Conservation (phyloP, 352 stramenopile genomes). For the Blastocystis sp. region DNA sequence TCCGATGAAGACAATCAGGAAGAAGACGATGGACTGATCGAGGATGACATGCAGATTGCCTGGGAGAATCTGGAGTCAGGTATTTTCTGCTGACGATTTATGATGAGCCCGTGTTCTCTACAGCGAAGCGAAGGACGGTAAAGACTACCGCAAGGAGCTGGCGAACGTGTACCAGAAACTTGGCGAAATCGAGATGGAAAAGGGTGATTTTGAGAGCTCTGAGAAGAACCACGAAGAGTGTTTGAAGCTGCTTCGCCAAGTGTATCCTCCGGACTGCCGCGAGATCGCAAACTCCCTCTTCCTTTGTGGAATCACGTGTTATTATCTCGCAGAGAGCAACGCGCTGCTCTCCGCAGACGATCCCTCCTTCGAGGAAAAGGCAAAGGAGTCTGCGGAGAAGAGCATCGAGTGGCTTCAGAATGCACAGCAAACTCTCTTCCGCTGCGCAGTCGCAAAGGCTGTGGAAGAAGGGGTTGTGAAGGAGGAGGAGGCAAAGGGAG, state of each 20-base stretch:
- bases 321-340: conserved; percentile 1
- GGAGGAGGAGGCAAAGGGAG: background rate
- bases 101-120: background rate
- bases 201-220: conserved; percentile 2
- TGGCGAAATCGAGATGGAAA: conserved; percentile 17
- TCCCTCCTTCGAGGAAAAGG: background rate
- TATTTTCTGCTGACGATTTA: background rate
- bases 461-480: background rate
- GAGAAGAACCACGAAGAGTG: background rate
- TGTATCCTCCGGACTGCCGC: background rate
- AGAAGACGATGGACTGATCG: background rate
- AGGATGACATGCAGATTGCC: conserved; percentile 31
- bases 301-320: background rate
- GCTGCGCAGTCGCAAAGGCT: background rate
- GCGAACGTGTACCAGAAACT: conserved; percentile 16
- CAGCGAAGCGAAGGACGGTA: background rate
- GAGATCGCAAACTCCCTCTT: background rate
- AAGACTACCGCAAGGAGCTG: conserved; percentile 42
- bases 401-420: background rate
- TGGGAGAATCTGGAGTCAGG: conserved; percentile 58
- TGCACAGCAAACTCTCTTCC: background rate
- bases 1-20: background rate
- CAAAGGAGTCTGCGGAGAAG: background rate
- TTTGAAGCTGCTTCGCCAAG: background rate
- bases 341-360: conserved; percentile 17